phyloP scores from a whole-genome alignment of 169 alveolate genomes.

The Eimeria praecox region DNA sequence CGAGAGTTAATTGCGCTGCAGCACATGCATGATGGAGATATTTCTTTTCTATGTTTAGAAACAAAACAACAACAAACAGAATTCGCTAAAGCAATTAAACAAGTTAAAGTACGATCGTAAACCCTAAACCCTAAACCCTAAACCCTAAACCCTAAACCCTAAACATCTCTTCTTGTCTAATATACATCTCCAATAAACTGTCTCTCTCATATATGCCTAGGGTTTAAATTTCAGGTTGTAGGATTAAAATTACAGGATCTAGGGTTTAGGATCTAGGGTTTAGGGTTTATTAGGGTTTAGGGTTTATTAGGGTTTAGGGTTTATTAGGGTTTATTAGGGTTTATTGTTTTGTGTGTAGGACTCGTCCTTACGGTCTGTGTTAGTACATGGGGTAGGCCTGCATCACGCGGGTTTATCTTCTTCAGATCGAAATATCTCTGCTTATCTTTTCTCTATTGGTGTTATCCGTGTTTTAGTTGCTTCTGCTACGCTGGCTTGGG shows the following conservation, averaged over 20 bases:
- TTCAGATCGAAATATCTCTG: slow-evolving; percentile 97
- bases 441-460: slow-evolving; percentile 95
- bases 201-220: too few species aligned
- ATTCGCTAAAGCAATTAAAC: not conserved
- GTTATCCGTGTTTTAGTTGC: slow-evolving; percentile 97
- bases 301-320: slow-evolving; percentile 33
- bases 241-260: not conserved
- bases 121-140: slow-evolving; percentile 34
- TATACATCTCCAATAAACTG: too few species aligned
- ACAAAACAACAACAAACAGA: not conserved
- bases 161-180: too few species aligned
- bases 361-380: slow-evolving; percentile 45
- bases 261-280: not conserved
- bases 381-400: slow-evolving; percentile 98
- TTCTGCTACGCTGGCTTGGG: slow-evolving; percentile 99
- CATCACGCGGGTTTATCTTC: slow-evolving; percentile 99
- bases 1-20: slow-evolving; percentile 91
- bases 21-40: slow-evolving; percentile 16
- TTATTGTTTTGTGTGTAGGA: slow-evolving; percentile 28
- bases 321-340: slow-evolving; percentile 33
- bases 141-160: too few species aligned
- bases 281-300: not conserved
- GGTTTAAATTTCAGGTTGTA: not conserved
- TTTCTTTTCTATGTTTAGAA: not conserved
- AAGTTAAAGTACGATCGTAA: slow-evolving; percentile 3